Percentiles rank a stretch among this genome's conserved stretches.
Conservation (phyloP, 305 asterid genomes). For the Solanum hybrid region DNA sequence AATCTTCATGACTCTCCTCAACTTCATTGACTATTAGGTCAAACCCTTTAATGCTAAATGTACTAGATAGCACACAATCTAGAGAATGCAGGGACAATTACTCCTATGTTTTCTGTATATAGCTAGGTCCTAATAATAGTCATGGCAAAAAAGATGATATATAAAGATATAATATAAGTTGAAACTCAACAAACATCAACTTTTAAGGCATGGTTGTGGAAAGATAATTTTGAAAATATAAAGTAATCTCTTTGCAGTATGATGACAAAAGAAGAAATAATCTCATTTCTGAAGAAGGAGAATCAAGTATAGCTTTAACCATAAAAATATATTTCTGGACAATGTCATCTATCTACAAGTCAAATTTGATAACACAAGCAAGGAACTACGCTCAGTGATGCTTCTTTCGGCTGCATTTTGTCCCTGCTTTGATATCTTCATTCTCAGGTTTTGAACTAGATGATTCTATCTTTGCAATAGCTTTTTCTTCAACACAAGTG, state of each 20-base stretch:
- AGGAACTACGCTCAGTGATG: background rate
- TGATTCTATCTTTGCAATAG: constrained; percentile 7
- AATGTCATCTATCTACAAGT: background rate
- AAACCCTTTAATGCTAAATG: background rate
- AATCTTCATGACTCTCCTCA: background rate
- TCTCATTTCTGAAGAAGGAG: background rate
- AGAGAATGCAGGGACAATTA: background rate
- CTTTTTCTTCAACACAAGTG: constrained; percentile 13
- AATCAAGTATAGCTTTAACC: background rate
- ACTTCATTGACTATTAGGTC: background rate
- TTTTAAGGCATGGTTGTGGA: background rate
- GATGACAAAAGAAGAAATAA: background rate
- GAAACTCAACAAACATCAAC: background rate
- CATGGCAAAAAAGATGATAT: background rate
- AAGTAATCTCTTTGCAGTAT: background rate
- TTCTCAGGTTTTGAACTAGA: background rate
- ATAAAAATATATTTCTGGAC: background rate
- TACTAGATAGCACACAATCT: background rate
- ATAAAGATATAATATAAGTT: background rate
- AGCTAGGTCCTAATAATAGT: background rate
- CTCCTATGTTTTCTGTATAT: background rate
- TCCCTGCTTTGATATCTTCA: background rate
- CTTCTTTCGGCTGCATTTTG: background rate
- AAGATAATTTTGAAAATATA: background rate
- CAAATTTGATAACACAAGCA: background rate